Base-by-base conservation (phyloP, 805 yeast genomes). In the Wickerhamomyces mucosus region DNA sequence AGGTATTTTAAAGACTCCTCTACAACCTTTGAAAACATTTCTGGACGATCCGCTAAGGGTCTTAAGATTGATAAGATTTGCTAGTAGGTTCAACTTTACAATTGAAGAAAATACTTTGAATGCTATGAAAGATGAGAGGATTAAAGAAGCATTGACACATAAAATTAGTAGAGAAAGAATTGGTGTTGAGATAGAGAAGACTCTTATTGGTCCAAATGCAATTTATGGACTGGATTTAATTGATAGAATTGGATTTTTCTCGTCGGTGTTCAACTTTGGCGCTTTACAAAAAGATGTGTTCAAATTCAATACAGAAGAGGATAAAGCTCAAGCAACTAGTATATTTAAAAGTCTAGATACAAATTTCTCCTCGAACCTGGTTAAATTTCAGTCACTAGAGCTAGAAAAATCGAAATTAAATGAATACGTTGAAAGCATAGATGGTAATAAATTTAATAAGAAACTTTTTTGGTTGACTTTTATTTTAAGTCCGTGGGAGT, bases 31-130 rank as follows among this genome's bases (percentile, higher is more conserved):
- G 25, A 74, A 79, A 46, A 92, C 99, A 1, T 92, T 92, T 46
- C 48, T 78, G 28, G 99, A 92, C 50, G 99, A 92, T 55, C 99
- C 99, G 1, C 65, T 92, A 37, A 67, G 99, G 37, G 92, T 89
- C 2, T 56, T 92, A 35, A 65, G 99, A 39, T 59, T 92, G 35
- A 71, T 92, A 18, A 63, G 99, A 42, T 92, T 92, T 61, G 92
- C 95, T 0, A 67, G 83, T 21, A 72, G 84, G 35, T 84, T 80
- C 48, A 65, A 72, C 29, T 92, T 88, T 49, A 44, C 43, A 1
- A 67, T 92, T 20, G 94, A 77, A 7, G 44, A 51, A 0, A 68
- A 65, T 1, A 73, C 88, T 0, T 37, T 45, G 22, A 45, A 56
- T 2, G 80, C 89, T 1, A 86, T 92, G 95, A 61, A 53, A 21